These are phyloP conservation scores for Eremothecium coryli DNA, from an alignment of 1,139 yeast species.

Conservation along the genomic window DNA sequence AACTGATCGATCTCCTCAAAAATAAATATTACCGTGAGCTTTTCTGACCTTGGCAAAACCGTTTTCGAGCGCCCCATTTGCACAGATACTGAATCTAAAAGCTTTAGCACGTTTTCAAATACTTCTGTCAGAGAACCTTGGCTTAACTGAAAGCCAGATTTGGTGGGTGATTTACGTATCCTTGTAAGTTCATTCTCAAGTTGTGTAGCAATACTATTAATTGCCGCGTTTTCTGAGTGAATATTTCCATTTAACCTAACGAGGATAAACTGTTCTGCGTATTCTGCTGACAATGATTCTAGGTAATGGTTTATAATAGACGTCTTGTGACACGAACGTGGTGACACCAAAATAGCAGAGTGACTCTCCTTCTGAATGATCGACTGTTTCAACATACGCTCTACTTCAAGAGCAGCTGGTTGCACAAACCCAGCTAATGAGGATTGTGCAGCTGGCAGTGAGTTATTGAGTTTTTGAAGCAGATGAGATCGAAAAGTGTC, in stretches of 20 bases:
- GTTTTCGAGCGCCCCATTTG: conserved; percentile 19
- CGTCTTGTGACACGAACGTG: conserved; percentile 71
- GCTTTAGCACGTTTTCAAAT: conserved; percentile 39
- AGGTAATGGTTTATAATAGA: conserved; percentile 53
- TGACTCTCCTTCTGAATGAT: conserved; percentile 67
- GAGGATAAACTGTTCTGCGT: conserved; percentile 44
- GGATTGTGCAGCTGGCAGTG: conserved; percentile 17
- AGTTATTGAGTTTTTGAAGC: conserved; percentile 18
- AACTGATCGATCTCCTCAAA: conserved; percentile 82
- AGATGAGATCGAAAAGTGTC: conserved; percentile 15
- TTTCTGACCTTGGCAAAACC: conserved; percentile 13
- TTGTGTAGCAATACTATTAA: conserved; percentile 80
- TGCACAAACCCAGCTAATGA: conserved; percentile 17
- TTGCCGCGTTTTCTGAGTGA: conserved; percentile 67
- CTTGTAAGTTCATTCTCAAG: conserved; percentile 42
- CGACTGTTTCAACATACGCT: conserved; percentile 53
- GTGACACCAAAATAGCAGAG: conserved; percentile 73
- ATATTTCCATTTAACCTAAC: conserved; percentile 61
- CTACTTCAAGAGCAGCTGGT: conserved; percentile 37
- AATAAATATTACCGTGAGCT: conserved; percentile 59
- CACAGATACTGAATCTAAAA: conserved; percentile 33
- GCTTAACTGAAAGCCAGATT: conserved; percentile 33
- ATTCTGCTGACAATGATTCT: conserved; percentile 35
- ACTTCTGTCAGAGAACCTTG: conserved; percentile 45
- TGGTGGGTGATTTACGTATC: conserved; percentile 14